Percentiles rank a stretch among this genome's conserved stretches.
These are phyloP conservation scores for Spongospora subterranea DNA, from an alignment of 208 protist genomes.

Conservation along the genomic window DNA sequence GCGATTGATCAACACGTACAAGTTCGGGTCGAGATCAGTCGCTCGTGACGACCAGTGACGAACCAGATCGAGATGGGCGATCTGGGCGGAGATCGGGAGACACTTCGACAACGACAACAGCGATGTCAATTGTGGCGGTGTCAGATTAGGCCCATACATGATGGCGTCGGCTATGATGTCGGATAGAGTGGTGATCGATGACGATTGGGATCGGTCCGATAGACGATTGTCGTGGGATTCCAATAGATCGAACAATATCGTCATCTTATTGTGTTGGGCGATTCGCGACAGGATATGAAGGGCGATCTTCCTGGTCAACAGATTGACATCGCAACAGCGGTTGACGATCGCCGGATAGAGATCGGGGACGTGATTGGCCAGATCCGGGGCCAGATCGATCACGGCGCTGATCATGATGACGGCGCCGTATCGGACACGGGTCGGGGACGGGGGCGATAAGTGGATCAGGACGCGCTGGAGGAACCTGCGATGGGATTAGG, in stretches of 20 bases:
- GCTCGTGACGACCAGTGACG: background rate
- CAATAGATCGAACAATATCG: background rate
- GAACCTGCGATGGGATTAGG: no score
- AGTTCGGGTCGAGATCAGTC: background rate
- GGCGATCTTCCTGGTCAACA: background rate
- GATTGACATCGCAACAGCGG: background rate
- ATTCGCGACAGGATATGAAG: background rate
- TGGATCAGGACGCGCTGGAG: background rate
- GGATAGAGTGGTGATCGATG: no score
- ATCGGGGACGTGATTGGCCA: background rate
- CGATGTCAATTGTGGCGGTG: background rate
- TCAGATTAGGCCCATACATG: slow-evolving; percentile 29
- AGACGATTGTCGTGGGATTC: background rate
- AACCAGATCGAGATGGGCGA: background rate
- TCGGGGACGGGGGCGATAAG: background rate
- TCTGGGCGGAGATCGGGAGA: background rate
- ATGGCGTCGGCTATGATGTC: slow-evolving; percentile 40
- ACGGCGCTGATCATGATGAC: background rate
- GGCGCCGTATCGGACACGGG: background rate
- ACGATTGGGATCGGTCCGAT: background rate
- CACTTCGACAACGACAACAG: background rate
- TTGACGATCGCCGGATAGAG: slow-evolving; percentile 23
- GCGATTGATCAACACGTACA: background rate
- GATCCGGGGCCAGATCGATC: background rate
- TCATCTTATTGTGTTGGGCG: background rate